Percentiles rank a stretch among this genome's conserved stretches.
These are phyloP conservation scores for Cryptosporidium ubiquitum DNA, from an alignment of 169 alveolate genomes.

Conservation along the genomic window DNA sequence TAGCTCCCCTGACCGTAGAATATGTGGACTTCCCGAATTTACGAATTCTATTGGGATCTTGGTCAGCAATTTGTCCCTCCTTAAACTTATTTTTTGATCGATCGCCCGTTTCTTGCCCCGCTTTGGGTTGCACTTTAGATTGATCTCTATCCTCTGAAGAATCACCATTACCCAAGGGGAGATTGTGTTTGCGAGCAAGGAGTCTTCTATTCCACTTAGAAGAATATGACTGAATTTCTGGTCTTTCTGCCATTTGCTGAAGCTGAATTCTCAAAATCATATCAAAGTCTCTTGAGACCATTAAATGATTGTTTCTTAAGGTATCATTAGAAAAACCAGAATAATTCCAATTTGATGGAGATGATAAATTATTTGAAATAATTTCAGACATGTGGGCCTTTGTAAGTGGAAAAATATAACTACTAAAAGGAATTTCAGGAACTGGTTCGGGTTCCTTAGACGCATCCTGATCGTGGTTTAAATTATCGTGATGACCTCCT, in stretches of 20 bases:
- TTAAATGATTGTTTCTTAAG: slow-evolving; percentile 17
- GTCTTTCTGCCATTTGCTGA: slow-evolving; percentile 74
- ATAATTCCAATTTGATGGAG: slow-evolving; percentile 12
- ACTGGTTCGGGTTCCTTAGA: slow-evolving; percentile 10
- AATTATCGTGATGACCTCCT: slow-evolving; percentile 2
- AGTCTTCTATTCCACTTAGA: slow-evolving; percentile 68
- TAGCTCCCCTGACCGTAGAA: slow-evolving; percentile 65
- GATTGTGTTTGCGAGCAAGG: slow-evolving; percentile 55
- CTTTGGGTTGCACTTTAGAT: neutral
- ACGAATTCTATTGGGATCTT: slow-evolving; percentile 6
- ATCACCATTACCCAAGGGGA: neutral
- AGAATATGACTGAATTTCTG: slow-evolving; percentile 72
- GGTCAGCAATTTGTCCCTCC: slow-evolving; percentile 16
- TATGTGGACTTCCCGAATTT: slow-evolving; percentile 70
- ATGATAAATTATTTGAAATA: neutral
- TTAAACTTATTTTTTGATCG: slow-evolving; percentile 13
- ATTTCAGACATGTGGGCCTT: slow-evolving; percentile 28
- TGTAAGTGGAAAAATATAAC: slow-evolving; percentile 47
- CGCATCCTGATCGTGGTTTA: neutral
- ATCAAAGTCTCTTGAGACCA: slow-evolving; percentile 66
- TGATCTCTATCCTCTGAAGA: neutral
- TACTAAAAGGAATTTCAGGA: slow-evolving; percentile 29
- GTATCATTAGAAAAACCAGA: neutral
- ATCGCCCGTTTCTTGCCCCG: neutral
- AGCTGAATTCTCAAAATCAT: slow-evolving; percentile 60